Evolutionary conservation across 306 rosid genomes (phyloP), one percentile per base, ranked within the genome.

Genomic region (Pachyrhizus erosus): DNA sequence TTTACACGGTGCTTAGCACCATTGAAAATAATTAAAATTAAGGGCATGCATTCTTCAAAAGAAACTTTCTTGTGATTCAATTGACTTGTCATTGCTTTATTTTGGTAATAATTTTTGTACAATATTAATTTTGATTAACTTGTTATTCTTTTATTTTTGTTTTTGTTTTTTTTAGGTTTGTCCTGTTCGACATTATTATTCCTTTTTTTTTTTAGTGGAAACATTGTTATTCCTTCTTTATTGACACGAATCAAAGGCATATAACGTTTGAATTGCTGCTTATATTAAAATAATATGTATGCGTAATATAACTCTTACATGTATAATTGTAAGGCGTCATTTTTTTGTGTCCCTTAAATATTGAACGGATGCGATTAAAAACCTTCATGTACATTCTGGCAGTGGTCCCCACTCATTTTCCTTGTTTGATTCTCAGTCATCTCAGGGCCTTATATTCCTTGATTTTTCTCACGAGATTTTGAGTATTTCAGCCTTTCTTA

Each of bases 371-470:
- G 58, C 40, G 40, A 70, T 70, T 70, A 27, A 34, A 70, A 14
- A 70, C 18, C 14, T 40, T 70, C 76, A 17, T 20, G 48, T 27
- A 60, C 68, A 62, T 43, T 43, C 62, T 75, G 81, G 82, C 66
- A 51, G 69, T 86, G 89, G 84, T 42, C 84, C 84, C 76, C 54
- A 31, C 49, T 23, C 76, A 49, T 34, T 48, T 31, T 45, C 58
- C 26, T 43, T 14, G 40, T 24, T 24, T 70, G 21, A 21, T 29
- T 54, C 26, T 78, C 15, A 29, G 12, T 45, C n/a, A 84, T 80
- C 73, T 0, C 9, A 45, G 83, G 81, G 74, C 64, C 64, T 37
- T 37, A 43, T 52, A 45, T 55, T 31, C 11, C 43, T 15, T 62
- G 51, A 23, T 66, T 49, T 65, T 48, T 75, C 64, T 84, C 75